Base-by-base conservation (phyloP, 495 filamentous ascomycete genomes). In the Aspergillus steynii region DNA sequence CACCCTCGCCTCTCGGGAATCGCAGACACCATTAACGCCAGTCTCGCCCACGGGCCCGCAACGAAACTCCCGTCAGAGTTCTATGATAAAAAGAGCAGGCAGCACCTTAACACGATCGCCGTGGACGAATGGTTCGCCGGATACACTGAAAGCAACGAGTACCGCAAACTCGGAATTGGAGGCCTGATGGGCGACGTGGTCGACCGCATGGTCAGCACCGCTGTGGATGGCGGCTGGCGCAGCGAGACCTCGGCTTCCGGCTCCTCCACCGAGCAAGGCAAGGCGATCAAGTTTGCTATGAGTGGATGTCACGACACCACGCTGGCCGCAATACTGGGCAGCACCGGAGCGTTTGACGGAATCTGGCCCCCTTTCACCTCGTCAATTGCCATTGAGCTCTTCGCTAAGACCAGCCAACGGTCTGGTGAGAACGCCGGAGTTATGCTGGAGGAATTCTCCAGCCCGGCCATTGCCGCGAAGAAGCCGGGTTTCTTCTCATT, bases 251-350 rank as follows among this genome's bases (percentile, higher is more conserved):
- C 86, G 59, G 86, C 85, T 3, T 73, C 75, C 46, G 74, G 72
- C 6, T 71, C 73, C 20, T 65, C 68, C 6, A 60, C 80, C 28
- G 68, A 75, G 1, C 72, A 76, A 52, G 82, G 82, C 71, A 82
- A 77, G 55, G 73, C 82, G n/a, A 82, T 88, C 63, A 88, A 86
- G 62, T 80, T 92, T 37, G 89, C 85, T 4, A 76, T 99, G 64
- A 89, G 86, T 65, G 95, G 95, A 25, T 97, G 93, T 66, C 95
- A 99, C 70, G 95, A 99, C 72, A 98, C 95, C 9, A 97, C 95
- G 25, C 79, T 98, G 8, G 95, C 90, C 4, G 91, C 82, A 0
- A 74, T 96, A 10, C 75, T 99, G 42, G 80, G 88, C 8, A 91
- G 89, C 61, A 65, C 97, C 1, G 95, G 95, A 8, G 87, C 89